These are phyloP conservation scores for Rhytidiadelphus loreus DNA, from an alignment of 225 moss, liverwort and hornwort genomes.

Conservation along the genomic window DNA sequence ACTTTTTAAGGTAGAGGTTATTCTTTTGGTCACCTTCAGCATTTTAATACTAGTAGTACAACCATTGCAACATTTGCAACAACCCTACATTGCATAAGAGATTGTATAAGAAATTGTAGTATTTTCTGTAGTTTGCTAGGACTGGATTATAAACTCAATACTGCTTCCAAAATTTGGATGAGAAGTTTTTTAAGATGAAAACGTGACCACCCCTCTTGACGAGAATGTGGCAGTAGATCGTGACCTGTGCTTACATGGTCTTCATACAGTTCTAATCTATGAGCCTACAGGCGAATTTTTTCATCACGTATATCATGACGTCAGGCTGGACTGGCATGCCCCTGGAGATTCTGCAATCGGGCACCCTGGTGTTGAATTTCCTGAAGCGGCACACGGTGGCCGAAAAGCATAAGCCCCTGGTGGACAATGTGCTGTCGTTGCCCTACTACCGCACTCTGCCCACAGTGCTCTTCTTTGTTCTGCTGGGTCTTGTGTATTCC, in stretches of 20 bases:
- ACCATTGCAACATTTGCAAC: background rate
- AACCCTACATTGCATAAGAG: background rate
- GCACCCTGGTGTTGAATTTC: slow-evolving; percentile 44
- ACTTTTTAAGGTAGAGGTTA: background rate
- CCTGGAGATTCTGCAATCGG: slow-evolving; percentile 62
- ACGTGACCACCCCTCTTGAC: background rate
- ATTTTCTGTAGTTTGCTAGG: background rate
- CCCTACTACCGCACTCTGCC: slow-evolving; percentile 68
- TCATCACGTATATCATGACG: slow-evolving; percentile 93
- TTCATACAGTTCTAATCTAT: background rate
- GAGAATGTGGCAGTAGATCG: background rate
- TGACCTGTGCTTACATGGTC: background rate
- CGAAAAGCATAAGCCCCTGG: slow-evolving; percentile 24
- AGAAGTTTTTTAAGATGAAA: no score
- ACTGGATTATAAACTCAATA: no score
- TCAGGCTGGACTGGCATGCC: slow-evolving; percentile 88
- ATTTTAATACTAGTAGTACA: background rate
- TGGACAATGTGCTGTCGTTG: slow-evolving; percentile 36
- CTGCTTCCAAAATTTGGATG: background rate
- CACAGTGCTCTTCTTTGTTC: slow-evolving; percentile 61
- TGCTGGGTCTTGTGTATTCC: slow-evolving; percentile 71
- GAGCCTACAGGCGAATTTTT: slow-evolving; percentile 67
- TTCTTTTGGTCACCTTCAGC: background rate
- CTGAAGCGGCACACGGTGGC: slow-evolving; percentile 57
- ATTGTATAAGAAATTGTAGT: background rate